Base-by-base conservation (phyloP, 2,329 filamentous ascomycete species). In the Microdochium nivale region DNA sequence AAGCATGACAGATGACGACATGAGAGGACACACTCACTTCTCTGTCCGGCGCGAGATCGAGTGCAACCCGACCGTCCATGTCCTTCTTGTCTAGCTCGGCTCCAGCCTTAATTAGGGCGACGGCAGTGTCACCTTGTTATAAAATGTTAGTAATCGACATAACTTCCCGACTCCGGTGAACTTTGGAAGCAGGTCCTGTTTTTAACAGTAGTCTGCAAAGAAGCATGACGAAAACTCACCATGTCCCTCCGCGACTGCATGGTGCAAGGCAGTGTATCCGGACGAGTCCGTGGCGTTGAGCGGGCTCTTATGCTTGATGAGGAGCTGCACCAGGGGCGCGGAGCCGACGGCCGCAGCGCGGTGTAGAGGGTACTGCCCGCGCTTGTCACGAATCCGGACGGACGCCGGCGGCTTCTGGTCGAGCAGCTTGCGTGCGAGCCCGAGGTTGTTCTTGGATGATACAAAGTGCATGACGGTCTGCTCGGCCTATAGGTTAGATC, bases 401-500 rank as follows among this genome's bases (percentile, higher is more conserved):
- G 86, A 90, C 13, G 90, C 92, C 1, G 79, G 71, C 0, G 78
- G 76, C 53, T 87, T 86, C 59, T 83, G 77, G 19, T 79, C 76
- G 37, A 99, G 71, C n/a, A 99, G 79, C 53, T 82, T 83, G 48
- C 84, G 85, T 25, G 90, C 90, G 7, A 87, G 77, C 56, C 95
- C 88, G 46, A 96, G 74, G 64, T 95, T 91, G 61, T 82, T 83
- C 69, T 99, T 99, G 30, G 90, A 96, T 14, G 88, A 86, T 48
- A 90, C 84, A 65, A 97, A 96, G 69, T 97, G 92, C 21, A 99
- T 79, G 10, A 87, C 89, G 23, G 90, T 96, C 81, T 95, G 8
- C 3, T 3, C 14, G 40, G 40, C 19, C 19, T 44, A 19, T 44
- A n/a, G 19, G 40, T 44, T 19, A 44, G 11, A 24, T 24, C 9